Conservation (phyloP, 1,284 basidiomycete genomes). For the Boletus albobrunnescens region DNA sequence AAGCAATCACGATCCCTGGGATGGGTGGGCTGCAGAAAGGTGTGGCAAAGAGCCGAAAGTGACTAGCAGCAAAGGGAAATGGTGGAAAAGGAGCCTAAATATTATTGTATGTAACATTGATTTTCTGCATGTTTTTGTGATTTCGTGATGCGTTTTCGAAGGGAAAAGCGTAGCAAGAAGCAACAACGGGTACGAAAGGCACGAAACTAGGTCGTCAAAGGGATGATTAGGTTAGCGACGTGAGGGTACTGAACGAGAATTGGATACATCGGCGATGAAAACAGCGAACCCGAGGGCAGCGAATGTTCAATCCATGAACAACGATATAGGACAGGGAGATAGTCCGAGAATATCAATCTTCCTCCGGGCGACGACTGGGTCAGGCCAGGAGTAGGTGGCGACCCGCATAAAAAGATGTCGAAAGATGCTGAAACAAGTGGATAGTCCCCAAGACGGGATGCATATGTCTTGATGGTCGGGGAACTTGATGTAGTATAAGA, state of each 20-base stretch:
- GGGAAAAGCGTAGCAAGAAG: conserved; percentile 36
- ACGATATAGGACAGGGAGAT: conserved; percentile 27
- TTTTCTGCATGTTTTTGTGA: conserved; percentile 50
- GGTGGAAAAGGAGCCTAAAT: conserved; percentile 30
- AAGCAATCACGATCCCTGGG: conserved; percentile 15
- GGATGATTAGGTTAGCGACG: conserved; percentile 35
- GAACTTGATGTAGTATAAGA: conserved; percentile 31
- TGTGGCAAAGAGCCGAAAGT: conserved; percentile 32
- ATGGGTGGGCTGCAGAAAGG: conserved; percentile 4
- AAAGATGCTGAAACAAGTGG: conserved; percentile 31
- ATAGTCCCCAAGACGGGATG: conserved; percentile 51
- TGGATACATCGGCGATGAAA: conserved; percentile 34
- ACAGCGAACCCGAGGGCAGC: conserved; percentile 24
- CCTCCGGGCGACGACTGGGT: conserved; percentile 24
- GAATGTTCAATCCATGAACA: conserved; percentile 40
- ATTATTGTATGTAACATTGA: conserved; percentile 42
- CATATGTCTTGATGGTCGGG: conserved; percentile 54
- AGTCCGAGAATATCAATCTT: conserved; percentile 35
- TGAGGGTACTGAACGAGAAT: conserved; percentile 33
- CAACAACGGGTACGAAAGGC: conserved; percentile 31
- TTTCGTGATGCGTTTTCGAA: conserved; percentile 38
- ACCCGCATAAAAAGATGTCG: conserved; percentile 36
- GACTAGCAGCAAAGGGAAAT: conserved; percentile 14
- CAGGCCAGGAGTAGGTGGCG: conserved; percentile 16
- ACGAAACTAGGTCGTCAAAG: conserved; percentile 32